Conservation (phyloP, 2,329 filamentous ascomycete genomes). For the Orbilia brochopaga region DNA sequence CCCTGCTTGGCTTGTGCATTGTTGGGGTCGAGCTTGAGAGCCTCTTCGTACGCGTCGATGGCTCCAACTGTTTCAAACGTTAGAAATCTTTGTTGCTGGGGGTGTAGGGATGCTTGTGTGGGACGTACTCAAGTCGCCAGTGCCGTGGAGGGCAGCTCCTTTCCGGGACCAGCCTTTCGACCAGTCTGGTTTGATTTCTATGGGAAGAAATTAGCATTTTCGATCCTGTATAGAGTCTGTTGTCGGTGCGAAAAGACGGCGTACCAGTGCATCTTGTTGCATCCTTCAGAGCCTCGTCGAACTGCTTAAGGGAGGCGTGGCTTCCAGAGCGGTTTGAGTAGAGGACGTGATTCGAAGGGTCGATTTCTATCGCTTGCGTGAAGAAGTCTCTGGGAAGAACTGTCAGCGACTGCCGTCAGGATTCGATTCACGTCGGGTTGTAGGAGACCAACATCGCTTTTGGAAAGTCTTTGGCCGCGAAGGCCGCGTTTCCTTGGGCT, state of each 20-base stretch:
- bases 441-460: slow-evolving; percentile 75
- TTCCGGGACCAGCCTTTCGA: slow-evolving; percentile 95
- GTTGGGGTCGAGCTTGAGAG: slow-evolving; percentile 87
- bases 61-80: slow-evolving; percentile 67
- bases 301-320: slow-evolving; percentile 88
- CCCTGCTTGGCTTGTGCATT: slow-evolving; percentile 94
- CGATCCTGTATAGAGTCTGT: neutral
- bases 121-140: slow-evolving; percentile 73
- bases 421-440: slow-evolving; percentile 35
- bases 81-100: neutral
- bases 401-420: slow-evolving; percentile 7
- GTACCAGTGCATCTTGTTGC: slow-evolving; percentile 79
- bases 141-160: slow-evolving; percentile 85
- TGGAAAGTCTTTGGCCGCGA: slow-evolving; percentile 94
- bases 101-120: neutral
- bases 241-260: neutral
- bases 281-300: slow-evolving; percentile 81
- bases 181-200: slow-evolving; percentile 94
- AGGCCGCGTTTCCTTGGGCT: slow-evolving; percentile 97
- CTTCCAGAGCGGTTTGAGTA: slow-evolving; percentile 89
- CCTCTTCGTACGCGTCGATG: slow-evolving; percentile 88
- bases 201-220: neutral
- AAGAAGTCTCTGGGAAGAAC: slow-evolving; percentile 78
- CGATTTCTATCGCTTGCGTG: slow-evolving; percentile 85
- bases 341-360: slow-evolving; percentile 90